Percentiles rank a stretch among this genome's conserved stretches.
These are phyloP conservation scores for Amanita fuliginea DNA, from an alignment of 768 basidiomycete species.

Conservation along the genomic window DNA sequence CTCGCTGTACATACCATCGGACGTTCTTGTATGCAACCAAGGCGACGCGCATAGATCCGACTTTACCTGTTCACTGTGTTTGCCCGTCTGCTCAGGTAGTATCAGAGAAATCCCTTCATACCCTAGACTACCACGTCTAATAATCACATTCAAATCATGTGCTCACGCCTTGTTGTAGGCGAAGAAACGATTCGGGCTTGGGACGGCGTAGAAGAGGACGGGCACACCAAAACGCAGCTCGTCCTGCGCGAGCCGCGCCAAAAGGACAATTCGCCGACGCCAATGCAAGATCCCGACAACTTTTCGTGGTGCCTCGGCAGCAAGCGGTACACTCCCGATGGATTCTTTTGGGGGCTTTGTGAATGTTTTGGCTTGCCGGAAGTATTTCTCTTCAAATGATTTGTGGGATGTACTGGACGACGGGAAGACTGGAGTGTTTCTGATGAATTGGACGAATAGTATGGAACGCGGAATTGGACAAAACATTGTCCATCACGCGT, in stretches of 20 bases:
- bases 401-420: constrained; percentile 1
- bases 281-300: background rate
- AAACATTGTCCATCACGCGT: no score
- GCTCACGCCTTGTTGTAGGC: constrained; percentile 1
- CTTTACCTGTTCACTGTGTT: background rate
- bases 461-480: no score
- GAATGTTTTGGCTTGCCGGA: background rate
- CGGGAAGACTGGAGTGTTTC: background rate
- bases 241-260: background rate
- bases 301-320: constrained; percentile 4
- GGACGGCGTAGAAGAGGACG: background rate
- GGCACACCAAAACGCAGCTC: background rate
- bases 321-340: background rate
- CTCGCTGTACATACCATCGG: background rate
- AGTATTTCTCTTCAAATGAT: background rate
- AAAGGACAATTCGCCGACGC: no score
- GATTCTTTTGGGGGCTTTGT: background rate
- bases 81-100: constrained; percentile 2
- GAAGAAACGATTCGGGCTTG: background rate
- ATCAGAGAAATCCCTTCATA: background rate
- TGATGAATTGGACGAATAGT: no score
- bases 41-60: background rate
- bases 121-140: background rate
- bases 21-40: background rate
- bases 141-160: background rate